These are phyloP conservation scores for Colletotrichum caudatum DNA, from an alignment of 2,329 filamentous ascomycete genomes.

Conservation along the genomic window DNA sequence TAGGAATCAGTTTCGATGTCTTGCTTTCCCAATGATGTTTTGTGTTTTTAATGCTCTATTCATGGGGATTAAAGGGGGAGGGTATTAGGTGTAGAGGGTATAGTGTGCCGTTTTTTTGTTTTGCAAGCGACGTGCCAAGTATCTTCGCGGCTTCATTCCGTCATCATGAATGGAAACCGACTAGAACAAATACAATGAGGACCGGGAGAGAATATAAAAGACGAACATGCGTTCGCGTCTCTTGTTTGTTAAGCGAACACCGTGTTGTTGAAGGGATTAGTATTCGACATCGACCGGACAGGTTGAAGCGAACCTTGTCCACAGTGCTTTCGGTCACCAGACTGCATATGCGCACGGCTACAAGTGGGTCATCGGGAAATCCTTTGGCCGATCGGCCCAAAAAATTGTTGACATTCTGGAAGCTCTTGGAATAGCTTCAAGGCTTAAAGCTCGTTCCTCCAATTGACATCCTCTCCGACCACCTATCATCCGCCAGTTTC, in stretches of 20 bases:
- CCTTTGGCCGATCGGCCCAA: conserved; percentile 42
- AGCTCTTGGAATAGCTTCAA: conserved; percentile 55
- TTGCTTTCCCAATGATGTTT: too few species aligned
- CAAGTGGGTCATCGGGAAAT: conserved; percentile 41
- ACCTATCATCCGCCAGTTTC: conserved; percentile 31
- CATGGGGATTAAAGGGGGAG: too few species aligned
- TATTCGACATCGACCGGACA: neutral
- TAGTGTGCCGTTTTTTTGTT: too few species aligned
- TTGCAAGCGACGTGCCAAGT: too few species aligned
- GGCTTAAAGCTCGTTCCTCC: conserved; percentile 46
- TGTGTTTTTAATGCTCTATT: too few species aligned
- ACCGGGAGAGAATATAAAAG: too few species aligned
- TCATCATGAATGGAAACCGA: neutral
- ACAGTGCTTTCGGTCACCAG: neutral
- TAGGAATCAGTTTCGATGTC: too few species aligned
- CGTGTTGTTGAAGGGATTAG: neutral
- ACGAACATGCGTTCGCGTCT: neutral
- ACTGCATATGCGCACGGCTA: neutral
- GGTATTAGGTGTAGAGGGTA: too few species aligned
- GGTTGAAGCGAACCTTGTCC: neutral
- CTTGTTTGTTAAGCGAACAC: neutral
- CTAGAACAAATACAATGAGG: too few species aligned
- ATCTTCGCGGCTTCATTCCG: neutral
- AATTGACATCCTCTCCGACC: conserved; percentile 41
- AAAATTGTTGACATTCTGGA: conserved; percentile 57